Conservation (phyloP, 371 early-diverging fungal species). For the Mortierella sp. region DNA sequence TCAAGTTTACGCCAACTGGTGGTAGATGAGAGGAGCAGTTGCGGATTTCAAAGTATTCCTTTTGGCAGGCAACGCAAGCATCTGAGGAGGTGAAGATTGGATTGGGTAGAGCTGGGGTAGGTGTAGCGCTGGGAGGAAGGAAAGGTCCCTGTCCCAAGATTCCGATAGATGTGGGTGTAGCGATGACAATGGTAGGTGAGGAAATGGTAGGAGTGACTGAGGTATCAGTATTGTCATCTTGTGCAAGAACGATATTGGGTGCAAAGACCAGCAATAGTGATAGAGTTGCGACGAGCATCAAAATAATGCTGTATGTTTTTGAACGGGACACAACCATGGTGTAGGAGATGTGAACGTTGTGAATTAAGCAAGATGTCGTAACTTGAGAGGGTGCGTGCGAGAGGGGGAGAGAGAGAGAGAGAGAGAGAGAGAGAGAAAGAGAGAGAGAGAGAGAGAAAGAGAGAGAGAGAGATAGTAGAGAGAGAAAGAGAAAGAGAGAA, state of each 20-base stretch:
- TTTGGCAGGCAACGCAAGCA: conserved; percentile 35
- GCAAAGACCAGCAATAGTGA: neutral
- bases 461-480: neutral
- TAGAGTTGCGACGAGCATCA: conserved; percentile 1
- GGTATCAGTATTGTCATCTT: conserved; percentile 6
- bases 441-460: neutral
- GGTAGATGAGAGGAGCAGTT: conserved; percentile 36
- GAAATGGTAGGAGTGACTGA: neutral
- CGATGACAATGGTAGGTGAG: neutral
- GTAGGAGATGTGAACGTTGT: conserved; percentile 5
- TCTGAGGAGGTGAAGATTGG: conserved; percentile 41
- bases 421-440: neutral
- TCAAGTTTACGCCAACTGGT: conserved; percentile 27
- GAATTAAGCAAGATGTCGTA: conserved; percentile 1
- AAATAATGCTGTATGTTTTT: neutral
- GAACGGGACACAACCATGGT: conserved; percentile 4
- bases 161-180: neutral
- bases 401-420: neutral
- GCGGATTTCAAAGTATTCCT: conserved; percentile 13
- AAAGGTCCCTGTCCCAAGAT: neutral
- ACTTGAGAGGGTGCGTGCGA: neutral
- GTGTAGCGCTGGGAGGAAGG: neutral
- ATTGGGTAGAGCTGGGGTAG: conserved; percentile 18
- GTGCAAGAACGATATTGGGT: conserved; percentile 16
- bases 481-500: neutral